A percentile compares a stretch with the other conserved stretches of the same genome.
These are phyloP conservation scores for Vigna hirtella DNA, from an alignment of 306 rosid genomes.

Conservation along the genomic window DNA sequence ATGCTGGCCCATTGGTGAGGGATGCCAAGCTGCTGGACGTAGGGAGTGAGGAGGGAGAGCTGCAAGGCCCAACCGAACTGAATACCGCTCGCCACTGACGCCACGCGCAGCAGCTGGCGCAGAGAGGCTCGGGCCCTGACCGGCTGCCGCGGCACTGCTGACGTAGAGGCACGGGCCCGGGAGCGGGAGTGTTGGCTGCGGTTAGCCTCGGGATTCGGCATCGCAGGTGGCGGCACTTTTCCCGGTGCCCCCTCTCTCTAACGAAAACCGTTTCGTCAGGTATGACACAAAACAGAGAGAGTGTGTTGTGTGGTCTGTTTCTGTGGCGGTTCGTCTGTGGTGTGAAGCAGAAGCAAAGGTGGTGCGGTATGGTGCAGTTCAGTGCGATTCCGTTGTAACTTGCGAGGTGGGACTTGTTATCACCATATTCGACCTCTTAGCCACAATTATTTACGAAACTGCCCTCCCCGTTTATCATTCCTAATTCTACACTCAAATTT, in stretches of 20 bases:
- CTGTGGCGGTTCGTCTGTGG: slow-evolving; percentile 3
- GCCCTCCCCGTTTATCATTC: background rate
- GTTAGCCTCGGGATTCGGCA: slow-evolving; percentile 58
- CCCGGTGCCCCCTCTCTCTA: slow-evolving; percentile 7
- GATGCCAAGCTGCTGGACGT: slow-evolving; percentile 92
- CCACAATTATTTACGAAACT: background rate
- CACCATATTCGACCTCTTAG: background rate
- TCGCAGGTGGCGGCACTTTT: slow-evolving; percentile 32
- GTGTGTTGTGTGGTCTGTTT: background rate
- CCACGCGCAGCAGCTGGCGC: slow-evolving; percentile 65
- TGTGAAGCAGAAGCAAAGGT: slow-evolving; percentile 30
- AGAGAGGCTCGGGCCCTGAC: slow-evolving; percentile 54
- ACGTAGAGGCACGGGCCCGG: slow-evolving; percentile 48
- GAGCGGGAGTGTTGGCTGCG: background rate
- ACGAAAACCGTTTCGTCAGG: background rate
- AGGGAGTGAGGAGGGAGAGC: slow-evolving; percentile 87
- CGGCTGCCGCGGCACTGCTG: slow-evolving; percentile 39
- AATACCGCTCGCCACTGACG: slow-evolving; percentile 88
- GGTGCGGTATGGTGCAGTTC: slow-evolving; percentile 3
- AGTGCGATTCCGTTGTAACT: slow-evolving; percentile 5
- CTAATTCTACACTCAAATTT: too few species aligned
- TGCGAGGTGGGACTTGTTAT: background rate
- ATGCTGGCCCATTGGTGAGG: slow-evolving; percentile 95
- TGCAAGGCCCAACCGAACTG: slow-evolving; percentile 99
- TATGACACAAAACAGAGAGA: background rate